These are phyloP conservation scores for Ilyonectria sp. DNA, from an alignment of 2,329 filamentous ascomycete species.

Conservation along the genomic window DNA sequence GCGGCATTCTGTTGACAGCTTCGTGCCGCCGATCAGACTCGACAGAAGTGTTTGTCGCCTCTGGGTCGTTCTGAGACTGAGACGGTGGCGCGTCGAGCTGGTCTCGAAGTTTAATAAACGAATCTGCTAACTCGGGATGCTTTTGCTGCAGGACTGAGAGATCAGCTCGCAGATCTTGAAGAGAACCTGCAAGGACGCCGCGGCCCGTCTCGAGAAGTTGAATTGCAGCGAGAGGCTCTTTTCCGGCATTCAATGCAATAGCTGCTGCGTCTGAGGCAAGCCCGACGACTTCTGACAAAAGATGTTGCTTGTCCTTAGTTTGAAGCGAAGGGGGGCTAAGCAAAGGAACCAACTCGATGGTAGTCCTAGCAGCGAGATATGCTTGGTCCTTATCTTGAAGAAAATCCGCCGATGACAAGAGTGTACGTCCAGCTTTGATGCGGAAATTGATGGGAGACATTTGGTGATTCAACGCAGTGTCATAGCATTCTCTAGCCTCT, in stretches of 20 bases:
- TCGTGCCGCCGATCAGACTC: not conserved
- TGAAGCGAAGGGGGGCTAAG: not conserved
- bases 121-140: not conserved
- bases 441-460: not conserved
- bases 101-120: not conserved
- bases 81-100: not conserved
- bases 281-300: not conserved
- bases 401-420: not conserved
- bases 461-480: not conserved
- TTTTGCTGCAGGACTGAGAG: not conserved
- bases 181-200: slow-evolving; percentile 6
- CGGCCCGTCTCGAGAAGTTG: not conserved
- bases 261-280: slow-evolving; percentile 1
- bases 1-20: not conserved
- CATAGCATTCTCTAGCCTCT: not conserved
- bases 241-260: not conserved
- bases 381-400: not conserved
- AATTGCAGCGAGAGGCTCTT: not conserved
- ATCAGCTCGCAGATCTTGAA: not conserved
- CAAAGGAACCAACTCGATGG: not conserved
- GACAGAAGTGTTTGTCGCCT: too few species aligned
- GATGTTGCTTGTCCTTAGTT: not conserved
- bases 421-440: not conserved
- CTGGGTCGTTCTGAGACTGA: not conserved
- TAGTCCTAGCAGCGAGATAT: not conserved